Percentiles rank a stretch among this genome's conserved stretches.
These are phyloP conservation scores for Annulohypoxylon truncatum DNA, from an alignment of 2,329 filamentous ascomycete species.

Conservation along the genomic window DNA sequence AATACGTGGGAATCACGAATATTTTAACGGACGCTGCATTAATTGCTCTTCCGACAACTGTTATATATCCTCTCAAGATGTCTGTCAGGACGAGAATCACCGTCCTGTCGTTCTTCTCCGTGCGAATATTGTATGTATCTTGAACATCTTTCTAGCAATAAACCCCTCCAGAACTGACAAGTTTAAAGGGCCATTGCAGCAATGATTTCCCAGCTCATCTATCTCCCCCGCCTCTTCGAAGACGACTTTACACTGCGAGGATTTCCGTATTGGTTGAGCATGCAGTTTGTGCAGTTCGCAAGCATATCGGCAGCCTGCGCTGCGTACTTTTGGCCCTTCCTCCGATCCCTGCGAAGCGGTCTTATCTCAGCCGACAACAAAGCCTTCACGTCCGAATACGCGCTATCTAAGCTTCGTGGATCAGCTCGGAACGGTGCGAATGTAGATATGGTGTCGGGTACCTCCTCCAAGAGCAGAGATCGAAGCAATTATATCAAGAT, in stretches of 20 bases:
- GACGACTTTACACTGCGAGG: slow-evolving; percentile 29
- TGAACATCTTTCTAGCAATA: neutral
- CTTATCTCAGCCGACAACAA: slow-evolving; percentile 37
- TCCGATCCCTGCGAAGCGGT: slow-evolving; percentile 37
- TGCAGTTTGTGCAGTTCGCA: slow-evolving; percentile 36
- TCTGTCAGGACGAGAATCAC: slow-evolving; percentile 26
- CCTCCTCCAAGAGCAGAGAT: slow-evolving; percentile 30
- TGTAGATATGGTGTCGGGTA: slow-evolving; percentile 20
- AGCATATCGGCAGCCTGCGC: slow-evolving; percentile 34
- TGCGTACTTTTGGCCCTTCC: slow-evolving; percentile 40
- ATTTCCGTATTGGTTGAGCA: slow-evolving; percentile 36
- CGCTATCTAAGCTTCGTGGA: slow-evolving; percentile 28
- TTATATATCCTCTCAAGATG: slow-evolving; percentile 37
- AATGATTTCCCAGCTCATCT: slow-evolving; percentile 36
- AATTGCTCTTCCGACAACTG: slow-evolving; percentile 30
- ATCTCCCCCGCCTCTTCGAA: slow-evolving; percentile 34
- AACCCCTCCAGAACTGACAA: slow-evolving; percentile 5
- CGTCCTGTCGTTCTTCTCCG: slow-evolving; percentile 34
- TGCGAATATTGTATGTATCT: slow-evolving; percentile 33
- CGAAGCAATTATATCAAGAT: slow-evolving; percentile 38
- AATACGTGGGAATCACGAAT: slow-evolving; percentile 36
- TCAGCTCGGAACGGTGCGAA: slow-evolving; percentile 19
- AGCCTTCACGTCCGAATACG: slow-evolving; percentile 31
- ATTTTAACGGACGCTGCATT: slow-evolving; percentile 35
- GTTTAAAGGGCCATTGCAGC: slow-evolving; percentile 31